Evolutionary conservation across 2,329 filamentous ascomycete species (phyloP).

Genomic region (Arthrobotrys sinensis): DNA sequence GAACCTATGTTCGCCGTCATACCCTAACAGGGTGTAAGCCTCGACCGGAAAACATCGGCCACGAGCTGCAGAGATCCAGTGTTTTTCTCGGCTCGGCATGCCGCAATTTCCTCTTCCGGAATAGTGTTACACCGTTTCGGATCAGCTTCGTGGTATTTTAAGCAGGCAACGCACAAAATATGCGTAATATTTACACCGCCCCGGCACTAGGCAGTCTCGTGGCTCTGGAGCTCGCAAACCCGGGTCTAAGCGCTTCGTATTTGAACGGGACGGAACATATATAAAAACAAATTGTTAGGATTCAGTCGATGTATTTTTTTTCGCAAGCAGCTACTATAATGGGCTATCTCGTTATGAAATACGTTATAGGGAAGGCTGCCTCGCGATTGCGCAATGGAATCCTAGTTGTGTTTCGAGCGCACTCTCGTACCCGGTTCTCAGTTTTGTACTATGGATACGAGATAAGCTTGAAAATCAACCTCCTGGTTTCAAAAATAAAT

Average conservation of each 20-base stretch:
- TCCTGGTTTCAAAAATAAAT: too few species aligned
- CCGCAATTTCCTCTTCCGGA: conserved; percentile 1
- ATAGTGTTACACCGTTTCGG: conserved; percentile 8
- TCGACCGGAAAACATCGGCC: conserved; percentile 13
- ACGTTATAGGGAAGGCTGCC: too few species aligned
- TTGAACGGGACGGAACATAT: neutral
- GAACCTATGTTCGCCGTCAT: too few species aligned
- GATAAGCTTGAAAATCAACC: too few species aligned
- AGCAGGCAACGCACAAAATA: conserved; percentile 9
- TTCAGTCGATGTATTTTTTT: neutral
- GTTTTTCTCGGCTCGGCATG: conserved; percentile 15
- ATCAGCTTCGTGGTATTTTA: conserved; percentile 13
- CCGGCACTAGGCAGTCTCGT: conserved; percentile 1
- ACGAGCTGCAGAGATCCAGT: neutral
- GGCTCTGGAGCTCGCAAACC: conserved; percentile 2
- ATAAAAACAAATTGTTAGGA: too few species aligned
- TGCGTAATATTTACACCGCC: conserved; percentile 3
- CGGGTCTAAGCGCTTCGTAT: conserved; percentile 11
- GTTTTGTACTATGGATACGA: too few species aligned
- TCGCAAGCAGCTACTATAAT: neutral
- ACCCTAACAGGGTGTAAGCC: neutral
- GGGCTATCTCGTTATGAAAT: neutral
- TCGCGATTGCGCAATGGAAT: too few species aligned
- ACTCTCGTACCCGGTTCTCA: too few species aligned
- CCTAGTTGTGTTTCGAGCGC: too few species aligned